phyloP scores from a whole-genome alignment of 257 asterid genomes.

The Nyctanthes arbortristis region DNA sequence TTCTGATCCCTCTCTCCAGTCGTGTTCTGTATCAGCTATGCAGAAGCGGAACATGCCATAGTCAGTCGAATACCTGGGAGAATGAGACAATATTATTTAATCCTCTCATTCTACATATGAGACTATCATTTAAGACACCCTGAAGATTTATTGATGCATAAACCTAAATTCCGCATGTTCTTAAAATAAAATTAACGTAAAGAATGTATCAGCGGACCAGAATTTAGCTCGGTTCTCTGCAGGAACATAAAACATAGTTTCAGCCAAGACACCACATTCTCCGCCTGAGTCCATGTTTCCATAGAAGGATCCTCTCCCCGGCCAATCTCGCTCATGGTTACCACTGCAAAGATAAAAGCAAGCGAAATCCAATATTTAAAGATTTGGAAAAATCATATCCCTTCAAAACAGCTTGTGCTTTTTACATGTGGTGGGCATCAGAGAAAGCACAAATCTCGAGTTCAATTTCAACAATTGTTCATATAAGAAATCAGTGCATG shows the following conservation, averaged over 20 bases:
- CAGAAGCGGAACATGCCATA: slow-evolving; percentile 94
- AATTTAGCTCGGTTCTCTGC: slow-evolving; percentile 91
- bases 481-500: not conserved
- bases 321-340: slow-evolving; percentile 99
- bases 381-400: not conserved
- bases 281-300: slow-evolving; percentile 82
- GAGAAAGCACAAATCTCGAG: no score
- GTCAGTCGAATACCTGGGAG: slow-evolving; percentile 72
- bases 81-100: not conserved
- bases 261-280: slow-evolving; percentile 89
- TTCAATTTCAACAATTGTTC: not conserved
- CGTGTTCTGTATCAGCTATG: slow-evolving; percentile 81
- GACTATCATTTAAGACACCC: slow-evolving; percentile 6
- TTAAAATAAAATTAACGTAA: not conserved
- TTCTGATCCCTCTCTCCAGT: slow-evolving; percentile 88
- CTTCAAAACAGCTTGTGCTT: not conserved
- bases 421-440: not conserved
- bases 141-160: not conserved
- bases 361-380: not conserved
- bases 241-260: slow-evolving; percentile 81
- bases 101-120: slow-evolving; percentile 1
- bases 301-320: slow-evolving; percentile 82
- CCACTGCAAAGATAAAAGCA: slow-evolving; percentile 56
- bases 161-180: not conserved
- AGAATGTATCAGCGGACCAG: slow-evolving; percentile 47